Evolutionary conservation across 1,139 yeast species (phyloP).

Genomic region (Geotrichum europaeum): DNA sequence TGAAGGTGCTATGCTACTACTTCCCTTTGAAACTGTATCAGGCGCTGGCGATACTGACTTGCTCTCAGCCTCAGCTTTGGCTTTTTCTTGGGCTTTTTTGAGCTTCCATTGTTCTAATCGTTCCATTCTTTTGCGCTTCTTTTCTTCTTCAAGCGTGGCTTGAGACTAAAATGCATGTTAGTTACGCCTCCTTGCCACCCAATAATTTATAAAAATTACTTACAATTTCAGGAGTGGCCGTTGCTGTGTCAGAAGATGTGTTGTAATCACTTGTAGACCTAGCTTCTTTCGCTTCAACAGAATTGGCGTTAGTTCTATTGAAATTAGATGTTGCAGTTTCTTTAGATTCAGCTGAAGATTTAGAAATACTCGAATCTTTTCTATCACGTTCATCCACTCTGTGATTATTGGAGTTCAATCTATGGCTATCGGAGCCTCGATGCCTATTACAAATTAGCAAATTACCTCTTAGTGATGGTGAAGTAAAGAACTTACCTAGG

Average conservation of each 20-base stretch:
- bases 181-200: background rate
- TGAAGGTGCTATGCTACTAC: slow-evolving; percentile 8
- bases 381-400: slow-evolving; percentile 24
- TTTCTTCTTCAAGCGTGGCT: slow-evolving; percentile 25
- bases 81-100: slow-evolving; percentile 31
- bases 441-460: background rate
- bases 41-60: slow-evolving; percentile 2
- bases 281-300: background rate
- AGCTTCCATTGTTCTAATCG: slow-evolving; percentile 38
- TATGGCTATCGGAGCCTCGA: slow-evolving; percentile 2
- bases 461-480: background rate
- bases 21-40: slow-evolving; percentile 13
- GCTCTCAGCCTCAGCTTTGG: slow-evolving; percentile 11
- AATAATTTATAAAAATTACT: background rate
- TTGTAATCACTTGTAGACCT: background rate
- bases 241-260: background rate
- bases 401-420: slow-evolving; percentile 26
- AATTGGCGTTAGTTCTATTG: slow-evolving; percentile 1
- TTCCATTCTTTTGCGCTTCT: slow-evolving; percentile 34
- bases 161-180: background rate
- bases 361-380: background rate
- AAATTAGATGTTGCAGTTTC: background rate
- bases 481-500: slow-evolving; percentile 3
- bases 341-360: slow-evolving; percentile 2
- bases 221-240: background rate